Evolutionary conservation across 345 rosid species (phyloP), one percentile per base, ranked within the genome.

Genomic region (sweet orange (Citrus sinensis)): DNA sequence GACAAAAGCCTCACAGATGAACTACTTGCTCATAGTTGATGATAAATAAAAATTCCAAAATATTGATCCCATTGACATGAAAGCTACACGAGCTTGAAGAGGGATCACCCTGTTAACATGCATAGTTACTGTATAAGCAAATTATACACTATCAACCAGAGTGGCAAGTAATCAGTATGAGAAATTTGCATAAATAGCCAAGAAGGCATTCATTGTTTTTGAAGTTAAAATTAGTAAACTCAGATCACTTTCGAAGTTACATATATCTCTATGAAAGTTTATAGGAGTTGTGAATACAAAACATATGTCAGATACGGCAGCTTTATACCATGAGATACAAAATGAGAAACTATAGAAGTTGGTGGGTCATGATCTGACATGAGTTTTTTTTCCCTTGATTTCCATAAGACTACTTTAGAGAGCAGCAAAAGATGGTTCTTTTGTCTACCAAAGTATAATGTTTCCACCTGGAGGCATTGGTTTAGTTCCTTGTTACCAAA

Each of bases 31-130:
- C 93, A 95, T 76, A 59, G 93, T 90, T 81, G 98, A 87, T 56
- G 99, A 95, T 78, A 95, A 85, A 90, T 79, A 91, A 86, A 90
- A 95, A 86, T 95, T 95, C 98, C 98, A 95, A 85, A 95, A 95
- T 84, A 95, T 90, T 68, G 99, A 93, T 30, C 92, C 94, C 83
- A 82, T 82, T 63, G 96, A 95, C 99, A 95, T 92, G 89, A 93
- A 95, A 73, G 96, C 99, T 54, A 95, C 97, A 24, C 94, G 99
- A 54, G 97, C 92, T 80, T 93, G 98, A 86, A 95, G 97, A 70
- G 98, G 98, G 42, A 93, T 86, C 76, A 90, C 85, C 97, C 99
- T 95, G 85, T 83, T 80, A 80, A 81, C 74, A 60, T 65, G 76
- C 63, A 68, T 73, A 64, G 62, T 2, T 37, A 67, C 51, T 49